Evolutionary conservation across 768 basidiomycete species (phyloP).

Genomic region (Russula sp.): DNA sequence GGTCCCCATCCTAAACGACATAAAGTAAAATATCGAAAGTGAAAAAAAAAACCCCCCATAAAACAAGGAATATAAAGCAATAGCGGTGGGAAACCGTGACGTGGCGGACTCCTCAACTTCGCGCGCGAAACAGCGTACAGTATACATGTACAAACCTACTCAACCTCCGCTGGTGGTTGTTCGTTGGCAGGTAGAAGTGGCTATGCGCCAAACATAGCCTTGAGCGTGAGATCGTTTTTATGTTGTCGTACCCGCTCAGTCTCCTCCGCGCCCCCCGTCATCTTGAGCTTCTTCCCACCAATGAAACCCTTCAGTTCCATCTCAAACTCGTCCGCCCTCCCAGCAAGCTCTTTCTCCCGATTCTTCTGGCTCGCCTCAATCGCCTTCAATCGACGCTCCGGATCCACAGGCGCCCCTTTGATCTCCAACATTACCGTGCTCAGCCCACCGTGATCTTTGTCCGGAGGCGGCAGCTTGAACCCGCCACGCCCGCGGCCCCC

Average conservation of each 20-base stretch:
- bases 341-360: slow-evolving; percentile 71
- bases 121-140: not conserved
- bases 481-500: slow-evolving; percentile 37
- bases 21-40: too few relatives aligned
- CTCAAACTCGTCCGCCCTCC: slow-evolving; percentile 77
- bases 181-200: too few relatives aligned
- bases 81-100: too few relatives aligned
- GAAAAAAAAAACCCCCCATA: not conserved
- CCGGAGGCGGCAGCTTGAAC: slow-evolving; percentile 60
- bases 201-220: slow-evolving; percentile 75
- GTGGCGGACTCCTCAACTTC: not conserved
- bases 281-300: slow-evolving; percentile 78
- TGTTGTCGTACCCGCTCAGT: slow-evolving; percentile 83
- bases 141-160: not conserved
- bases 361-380: slow-evolving; percentile 86
- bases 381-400: slow-evolving; percentile 81
- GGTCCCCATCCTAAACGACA: too few relatives aligned
- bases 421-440: slow-evolving; percentile 90
- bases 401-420: slow-evolving; percentile 74
- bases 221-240: slow-evolving; percentile 78
- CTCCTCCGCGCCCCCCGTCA: slow-evolving; percentile 95
- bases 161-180: not conserved
- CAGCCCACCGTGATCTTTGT: slow-evolving; percentile 65
- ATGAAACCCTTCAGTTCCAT: slow-evolving; percentile 86
- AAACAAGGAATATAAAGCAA: slow-evolving; percentile 15